Evolutionary conservation across 805 yeast genomes (phyloP).

Genomic region (Metschnikowia corniflorae): DNA sequence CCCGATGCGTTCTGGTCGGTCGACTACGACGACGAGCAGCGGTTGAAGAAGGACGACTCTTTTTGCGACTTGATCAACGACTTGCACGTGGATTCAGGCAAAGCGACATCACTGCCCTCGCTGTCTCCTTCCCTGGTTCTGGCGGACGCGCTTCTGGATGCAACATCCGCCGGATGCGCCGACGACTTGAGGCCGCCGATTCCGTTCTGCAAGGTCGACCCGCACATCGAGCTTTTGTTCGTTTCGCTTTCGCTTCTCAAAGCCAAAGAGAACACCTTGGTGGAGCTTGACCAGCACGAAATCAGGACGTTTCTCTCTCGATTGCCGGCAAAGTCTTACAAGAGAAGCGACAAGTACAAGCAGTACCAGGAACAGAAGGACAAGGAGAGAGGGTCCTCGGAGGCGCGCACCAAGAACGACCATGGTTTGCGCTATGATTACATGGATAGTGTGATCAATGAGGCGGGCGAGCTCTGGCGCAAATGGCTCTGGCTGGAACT

Average conservation of each 20-base stretch:
- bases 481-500: constrained; percentile 62
- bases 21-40: constrained; percentile 14
- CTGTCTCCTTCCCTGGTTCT: constrained; percentile 12
- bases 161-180: constrained; percentile 5
- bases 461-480: constrained; percentile 87
- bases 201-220: constrained; percentile 62
- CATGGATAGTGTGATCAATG: constrained; percentile 67
- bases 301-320: constrained; percentile 72
- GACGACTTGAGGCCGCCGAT: constrained; percentile 20
- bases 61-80: constrained; percentile 31
- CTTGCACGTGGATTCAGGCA: constrained; percentile 19
- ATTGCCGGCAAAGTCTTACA: constrained; percentile 45
- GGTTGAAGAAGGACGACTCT: constrained; percentile 20
- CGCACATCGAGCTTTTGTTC: constrained; percentile 74
- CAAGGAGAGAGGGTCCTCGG: constrained; percentile 19
- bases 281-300: constrained; percentile 89
- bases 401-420: constrained; percentile 14
- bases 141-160: constrained; percentile 7
- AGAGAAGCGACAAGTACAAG: constrained; percentile 31
- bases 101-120: constrained; percentile 7
- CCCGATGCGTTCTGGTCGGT: constrained; percentile 62
- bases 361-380: constrained; percentile 27
- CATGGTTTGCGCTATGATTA: constrained; percentile 37
- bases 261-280: constrained; percentile 69
- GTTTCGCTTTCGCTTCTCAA: constrained; percentile 75